Conservation (phyloP, 805 yeast species). For the Debaryomyces castellii region DNA sequence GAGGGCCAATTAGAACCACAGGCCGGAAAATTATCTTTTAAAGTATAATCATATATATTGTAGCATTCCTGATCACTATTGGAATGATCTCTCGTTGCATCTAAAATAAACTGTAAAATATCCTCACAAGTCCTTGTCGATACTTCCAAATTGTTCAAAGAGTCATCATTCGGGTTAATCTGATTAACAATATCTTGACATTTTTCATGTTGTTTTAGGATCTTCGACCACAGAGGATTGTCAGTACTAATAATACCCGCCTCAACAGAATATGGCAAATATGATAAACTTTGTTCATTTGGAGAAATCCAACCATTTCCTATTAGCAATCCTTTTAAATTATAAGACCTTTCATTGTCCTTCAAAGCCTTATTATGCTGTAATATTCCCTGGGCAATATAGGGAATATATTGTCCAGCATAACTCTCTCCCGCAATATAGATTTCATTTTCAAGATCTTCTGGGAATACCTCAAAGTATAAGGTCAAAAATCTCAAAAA, state of each 20-base stretch:
- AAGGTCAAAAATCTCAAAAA: constrained; percentile 64
- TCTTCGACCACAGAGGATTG: constrained; percentile 36
- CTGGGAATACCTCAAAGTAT: constrained; percentile 73
- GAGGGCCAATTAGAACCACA: constrained; percentile 96
- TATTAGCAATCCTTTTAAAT: constrained; percentile 67
- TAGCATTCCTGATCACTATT: constrained; percentile 55
- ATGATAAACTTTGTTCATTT: constrained; percentile 75
- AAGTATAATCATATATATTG: constrained; percentile 80
- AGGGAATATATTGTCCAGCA: constrained; percentile 96
- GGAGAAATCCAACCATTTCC: constrained; percentile 98
- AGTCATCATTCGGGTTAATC: constrained; percentile 19
- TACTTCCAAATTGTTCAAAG: constrained; percentile 17
- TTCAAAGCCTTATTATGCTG: constrained; percentile 36
- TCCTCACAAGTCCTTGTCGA: constrained; percentile 45
- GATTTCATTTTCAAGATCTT: constrained; percentile 60
- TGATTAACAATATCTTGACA: constrained; percentile 57
- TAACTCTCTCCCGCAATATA: constrained; percentile 92
- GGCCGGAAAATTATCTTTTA: constrained; percentile 71
- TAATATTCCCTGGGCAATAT: constrained; percentile 65
- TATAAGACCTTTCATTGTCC: constrained; percentile 21
- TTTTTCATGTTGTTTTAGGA: constrained; percentile 51
- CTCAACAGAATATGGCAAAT: constrained; percentile 66
- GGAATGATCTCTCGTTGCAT: constrained; percentile 29
- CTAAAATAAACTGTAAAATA: constrained; percentile 41
- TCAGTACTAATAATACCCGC: constrained; percentile 51